Evolutionary conservation across 176 grass and related monocot genomes (phyloP).

Genomic region (Oropetium thomaeum): DNA sequence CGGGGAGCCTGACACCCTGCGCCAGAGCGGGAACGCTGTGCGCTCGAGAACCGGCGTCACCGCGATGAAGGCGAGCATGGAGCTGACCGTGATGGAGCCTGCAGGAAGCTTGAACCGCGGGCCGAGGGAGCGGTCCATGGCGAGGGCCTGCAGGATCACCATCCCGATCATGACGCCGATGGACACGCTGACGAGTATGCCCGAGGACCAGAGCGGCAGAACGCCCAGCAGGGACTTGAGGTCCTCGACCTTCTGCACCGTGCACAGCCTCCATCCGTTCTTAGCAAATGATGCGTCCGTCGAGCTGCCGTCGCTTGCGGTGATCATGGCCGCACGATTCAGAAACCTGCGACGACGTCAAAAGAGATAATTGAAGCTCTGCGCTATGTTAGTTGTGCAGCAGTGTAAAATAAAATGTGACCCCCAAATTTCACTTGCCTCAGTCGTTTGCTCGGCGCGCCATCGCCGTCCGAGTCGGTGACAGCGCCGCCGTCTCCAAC

Average conservation of each 20-base stretch:
- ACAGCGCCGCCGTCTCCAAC: neutral
- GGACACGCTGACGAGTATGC: conserved; percentile 26
- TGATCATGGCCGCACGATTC: conserved; percentile 20
- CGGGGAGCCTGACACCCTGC: neutral
- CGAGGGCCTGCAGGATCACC: conserved; percentile 39
- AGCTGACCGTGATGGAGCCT: conserved; percentile 1
- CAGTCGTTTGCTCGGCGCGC: neutral
- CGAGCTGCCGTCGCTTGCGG: neutral
- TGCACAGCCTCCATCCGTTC: conserved; percentile 32
- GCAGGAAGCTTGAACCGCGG: conserved; percentile 22
- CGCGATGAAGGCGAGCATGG: neutral
- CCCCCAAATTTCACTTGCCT: neutral
- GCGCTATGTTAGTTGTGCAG: too few relatives aligned
- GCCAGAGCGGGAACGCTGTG: neutral
- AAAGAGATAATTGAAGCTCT: neutral
- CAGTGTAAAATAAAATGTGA: neutral
- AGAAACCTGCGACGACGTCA: neutral
- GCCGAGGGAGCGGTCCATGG: conserved; percentile 33
- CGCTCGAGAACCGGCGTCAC: conserved; percentile 20
- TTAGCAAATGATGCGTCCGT: conserved; percentile 1
- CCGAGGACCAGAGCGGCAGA: conserved; percentile 32
- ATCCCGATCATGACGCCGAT: conserved; percentile 23
- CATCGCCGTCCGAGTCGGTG: neutral
- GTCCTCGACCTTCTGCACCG: conserved; percentile 22
- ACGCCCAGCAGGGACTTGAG: conserved; percentile 27